Evolutionary conservation across 331 rosid species (phyloP).

Genomic region (Rosa hybrid): DNA sequence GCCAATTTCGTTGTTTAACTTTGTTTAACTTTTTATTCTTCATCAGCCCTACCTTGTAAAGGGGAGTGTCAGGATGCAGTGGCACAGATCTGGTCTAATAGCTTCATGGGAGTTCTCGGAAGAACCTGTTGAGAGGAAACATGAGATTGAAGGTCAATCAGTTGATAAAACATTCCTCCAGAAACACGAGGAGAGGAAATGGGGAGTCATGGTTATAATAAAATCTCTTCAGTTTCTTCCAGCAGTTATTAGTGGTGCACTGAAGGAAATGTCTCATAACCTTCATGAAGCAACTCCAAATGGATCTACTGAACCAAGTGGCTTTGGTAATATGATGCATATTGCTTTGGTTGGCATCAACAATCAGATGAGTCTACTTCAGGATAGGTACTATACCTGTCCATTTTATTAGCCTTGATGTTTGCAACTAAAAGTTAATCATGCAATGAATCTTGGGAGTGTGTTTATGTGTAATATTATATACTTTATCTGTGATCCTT

Average conservation of each 20-base stretch:
- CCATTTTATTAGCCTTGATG: neutral
- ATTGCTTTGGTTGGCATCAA: constrained; percentile 92
- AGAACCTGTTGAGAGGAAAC: constrained; percentile 65
- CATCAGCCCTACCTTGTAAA: constrained; percentile 96
- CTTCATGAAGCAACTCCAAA: constrained; percentile 47
- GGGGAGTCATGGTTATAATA: constrained; percentile 95
- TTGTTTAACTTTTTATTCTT: constrained; percentile 34
- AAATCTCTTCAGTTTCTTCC: constrained; percentile 93
- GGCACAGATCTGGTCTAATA: constrained; percentile 97
- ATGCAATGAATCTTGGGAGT: neutral
- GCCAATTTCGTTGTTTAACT: constrained; percentile 19
- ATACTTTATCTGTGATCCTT: neutral
- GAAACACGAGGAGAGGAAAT: constrained; percentile 76
- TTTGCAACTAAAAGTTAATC: neutral
- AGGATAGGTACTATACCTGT: constrained; percentile 74
- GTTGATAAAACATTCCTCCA: constrained; percentile 45
- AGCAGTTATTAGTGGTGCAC: constrained; percentile 69
- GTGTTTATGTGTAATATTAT: neutral
- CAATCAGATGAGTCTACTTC: constrained; percentile 98
- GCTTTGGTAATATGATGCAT: constrained; percentile 95
- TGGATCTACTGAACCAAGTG: constrained; percentile 46
- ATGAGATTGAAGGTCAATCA: constrained; percentile 51
- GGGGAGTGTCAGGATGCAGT: constrained; percentile 98
- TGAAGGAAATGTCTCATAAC: constrained; percentile 75
- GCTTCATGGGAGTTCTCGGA: constrained; percentile 96